phyloP scores from a whole-genome alignment of 2,329 filamentous ascomycete species.

The Aspergillus pseudotamarii region DNA sequence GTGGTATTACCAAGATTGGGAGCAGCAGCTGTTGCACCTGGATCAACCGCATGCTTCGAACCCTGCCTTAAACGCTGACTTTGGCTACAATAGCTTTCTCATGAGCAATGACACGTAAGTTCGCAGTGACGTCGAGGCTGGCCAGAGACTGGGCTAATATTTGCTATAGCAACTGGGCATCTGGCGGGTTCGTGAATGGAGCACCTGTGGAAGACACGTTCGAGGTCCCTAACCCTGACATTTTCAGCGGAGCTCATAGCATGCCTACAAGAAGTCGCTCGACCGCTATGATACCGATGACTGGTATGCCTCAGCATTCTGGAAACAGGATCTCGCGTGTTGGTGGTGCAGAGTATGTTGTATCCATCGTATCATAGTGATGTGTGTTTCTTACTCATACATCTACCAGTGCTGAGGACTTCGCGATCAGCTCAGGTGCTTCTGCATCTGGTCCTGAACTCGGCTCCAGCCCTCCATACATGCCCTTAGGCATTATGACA shows the following conservation, averaged over 20 bases:
- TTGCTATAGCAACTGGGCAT: not conserved
- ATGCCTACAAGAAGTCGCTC: not conserved
- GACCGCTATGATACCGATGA: not conserved
- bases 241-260: not conserved
- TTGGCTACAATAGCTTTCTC: not conserved
- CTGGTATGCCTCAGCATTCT: not conserved
- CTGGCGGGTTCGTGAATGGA: not conserved
- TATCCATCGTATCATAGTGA: not conserved
- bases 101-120: constrained; percentile 5
- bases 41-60: not conserved
- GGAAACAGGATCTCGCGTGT: not conserved
- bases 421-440: constrained; percentile 2
- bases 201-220: not conserved
- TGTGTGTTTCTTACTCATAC: not conserved
- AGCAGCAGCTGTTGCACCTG: not conserved
- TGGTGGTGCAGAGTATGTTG: not conserved
- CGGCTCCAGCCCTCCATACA: not conserved
- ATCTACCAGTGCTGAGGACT: not conserved
- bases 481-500: not conserved
- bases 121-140: not conserved
- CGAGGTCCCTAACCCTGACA: not conserved
- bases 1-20: constrained; percentile 5
- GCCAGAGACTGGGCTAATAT: not conserved
- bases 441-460: constrained; percentile 1
- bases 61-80: not conserved